Percentiles rank a stretch among this genome's conserved stretches.
These are phyloP conservation scores for Phaffomyces thermotolerans DNA, from an alignment of 805 yeast genomes.

Conservation along the genomic window DNA sequence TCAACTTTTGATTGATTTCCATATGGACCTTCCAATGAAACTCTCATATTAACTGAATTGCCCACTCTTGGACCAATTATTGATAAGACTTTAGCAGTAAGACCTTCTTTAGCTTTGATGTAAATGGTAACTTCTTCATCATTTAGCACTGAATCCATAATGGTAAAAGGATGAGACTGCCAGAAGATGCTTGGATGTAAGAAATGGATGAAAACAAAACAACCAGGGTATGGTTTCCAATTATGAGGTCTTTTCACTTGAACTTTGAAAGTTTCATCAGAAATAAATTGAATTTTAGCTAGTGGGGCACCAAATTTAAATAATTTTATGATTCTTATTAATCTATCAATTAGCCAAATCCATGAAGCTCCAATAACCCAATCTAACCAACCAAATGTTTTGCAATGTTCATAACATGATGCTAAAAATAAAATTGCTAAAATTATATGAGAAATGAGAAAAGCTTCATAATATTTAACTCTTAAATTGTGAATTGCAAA, in stretches of 20 bases:
- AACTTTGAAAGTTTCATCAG: constrained; percentile 43
- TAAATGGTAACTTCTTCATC: constrained; percentile 34
- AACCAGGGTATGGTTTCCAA: constrained; percentile 43
- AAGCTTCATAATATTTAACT: constrained; percentile 49
- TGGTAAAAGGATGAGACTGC: constrained; percentile 74
- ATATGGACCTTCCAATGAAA: constrained; percentile 57
- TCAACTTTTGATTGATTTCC: constrained; percentile 37
- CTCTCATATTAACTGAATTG: constrained; percentile 20
- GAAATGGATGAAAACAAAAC: constrained; percentile 51
- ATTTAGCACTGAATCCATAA: constrained; percentile 34
- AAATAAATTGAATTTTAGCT: constrained; percentile 16
- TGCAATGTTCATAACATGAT: constrained; percentile 54
- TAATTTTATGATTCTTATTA: constrained; percentile 36
- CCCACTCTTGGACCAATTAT: constrained; percentile 16
- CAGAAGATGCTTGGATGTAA: constrained; percentile 45
- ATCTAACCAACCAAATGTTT: constrained; percentile 43
- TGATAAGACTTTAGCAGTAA: constrained; percentile 35
- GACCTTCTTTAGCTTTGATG: constrained; percentile 51
- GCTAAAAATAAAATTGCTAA: constrained; percentile 47
- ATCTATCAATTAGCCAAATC: constrained; percentile 33
- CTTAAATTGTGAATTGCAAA: constrained; percentile 38
- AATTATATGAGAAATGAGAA: constrained; percentile 49
- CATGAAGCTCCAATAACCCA: constrained; percentile 36
- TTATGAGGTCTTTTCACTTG: constrained; percentile 32
- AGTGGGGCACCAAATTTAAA: constrained; percentile 16